Percentiles rank a stretch among this genome's conserved stretches.
Conservation (phyloP, 805 yeast species). For the Hyphopichia homilentoma region DNA sequence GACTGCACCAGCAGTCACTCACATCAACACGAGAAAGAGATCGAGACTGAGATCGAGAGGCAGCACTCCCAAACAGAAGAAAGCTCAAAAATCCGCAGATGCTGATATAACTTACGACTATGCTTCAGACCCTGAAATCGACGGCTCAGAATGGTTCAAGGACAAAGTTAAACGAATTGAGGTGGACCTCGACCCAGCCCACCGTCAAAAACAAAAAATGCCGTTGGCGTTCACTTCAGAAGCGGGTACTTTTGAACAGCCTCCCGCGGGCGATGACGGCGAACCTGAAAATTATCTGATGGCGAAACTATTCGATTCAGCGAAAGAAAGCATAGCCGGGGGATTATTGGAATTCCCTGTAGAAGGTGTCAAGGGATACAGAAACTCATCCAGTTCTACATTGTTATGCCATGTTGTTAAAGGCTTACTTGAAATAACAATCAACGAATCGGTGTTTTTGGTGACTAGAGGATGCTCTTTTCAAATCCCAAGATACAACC, state of each 20-base stretch:
- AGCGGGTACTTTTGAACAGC: conserved; percentile 39
- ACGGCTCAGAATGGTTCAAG: conserved; percentile 53
- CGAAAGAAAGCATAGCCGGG: conserved; percentile 62
- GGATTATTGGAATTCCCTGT: conserved; percentile 69
- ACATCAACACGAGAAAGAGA: conserved; percentile 9
- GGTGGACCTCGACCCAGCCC: conserved; percentile 47
- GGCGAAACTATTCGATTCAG: conserved; percentile 61
- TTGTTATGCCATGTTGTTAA: conserved; percentile 71
- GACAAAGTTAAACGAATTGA: conserved; percentile 39
- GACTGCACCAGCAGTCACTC: conserved; percentile 3
- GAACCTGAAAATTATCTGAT: conserved; percentile 49
- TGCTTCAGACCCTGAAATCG: conserved; percentile 37
- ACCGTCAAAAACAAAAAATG: conserved; percentile 27
- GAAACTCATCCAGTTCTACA: conserved; percentile 61
- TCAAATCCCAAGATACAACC: conserved; percentile 75
- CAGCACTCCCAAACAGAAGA: conserved; percentile 8
- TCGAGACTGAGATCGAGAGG: conserved; percentile 15
- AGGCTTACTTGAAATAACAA: conserved; percentile 66
- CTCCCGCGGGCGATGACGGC: conserved; percentile 35
- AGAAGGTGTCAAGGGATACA: conserved; percentile 56
- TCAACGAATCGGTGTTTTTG: conserved; percentile 56
- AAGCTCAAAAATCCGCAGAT: conserved; percentile 2
- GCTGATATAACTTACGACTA: conserved; percentile 21
- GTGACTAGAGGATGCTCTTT: conserved; percentile 73
- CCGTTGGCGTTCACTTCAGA: conserved; percentile 64